Evolutionary conservation across 805 yeast genomes (phyloP).

Genomic region (Wickerhamiella brachini): DNA sequence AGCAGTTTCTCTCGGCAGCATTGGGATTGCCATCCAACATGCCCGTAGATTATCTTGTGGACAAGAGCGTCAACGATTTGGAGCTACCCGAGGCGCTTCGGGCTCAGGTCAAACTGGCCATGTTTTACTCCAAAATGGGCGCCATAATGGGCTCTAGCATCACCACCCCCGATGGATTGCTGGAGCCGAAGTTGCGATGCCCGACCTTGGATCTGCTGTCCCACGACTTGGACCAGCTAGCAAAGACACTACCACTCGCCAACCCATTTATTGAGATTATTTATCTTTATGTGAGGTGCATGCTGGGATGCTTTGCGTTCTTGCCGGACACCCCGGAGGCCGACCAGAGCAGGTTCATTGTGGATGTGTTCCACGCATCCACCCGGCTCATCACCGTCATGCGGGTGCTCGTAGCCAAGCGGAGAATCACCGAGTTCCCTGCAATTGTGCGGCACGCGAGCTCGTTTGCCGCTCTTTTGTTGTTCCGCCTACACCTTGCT

Average conservation of each 20-base stretch:
- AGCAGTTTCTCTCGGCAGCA: conserved; percentile 81
- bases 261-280: conserved; percentile 59
- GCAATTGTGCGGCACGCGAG: conserved; percentile 78
- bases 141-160: conserved; percentile 80
- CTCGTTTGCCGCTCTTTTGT: conserved; percentile 55
- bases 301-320: conserved; percentile 81
- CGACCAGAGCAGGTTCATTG: conserved; percentile 74
- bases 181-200: conserved; percentile 72
- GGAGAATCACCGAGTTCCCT: conserved; percentile 70
- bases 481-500: conserved; percentile 71
- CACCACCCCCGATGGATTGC: conserved; percentile 73
- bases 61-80: conserved; percentile 57
- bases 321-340: conserved; percentile 65
- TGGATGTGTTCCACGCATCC: conserved; percentile 65
- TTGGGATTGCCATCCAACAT: conserved; percentile 80
- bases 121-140: conserved; percentile 72
- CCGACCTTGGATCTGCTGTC: conserved; percentile 66
- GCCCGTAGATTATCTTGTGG: conserved; percentile 69
- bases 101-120: conserved; percentile 56
- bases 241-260: conserved; percentile 51
- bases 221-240: conserved; percentile 60
- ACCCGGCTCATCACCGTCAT: conserved; percentile 71
- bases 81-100: conserved; percentile 34
- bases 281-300: conserved; percentile 60
- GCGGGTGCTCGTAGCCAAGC: conserved; percentile 51